A percentile compares a stretch with the other conserved stretches of the same genome.
These are phyloP conservation scores for Colletotrichum godetiae DNA, from an alignment of 2,329 filamentous ascomycete species.

Conservation along the genomic window DNA sequence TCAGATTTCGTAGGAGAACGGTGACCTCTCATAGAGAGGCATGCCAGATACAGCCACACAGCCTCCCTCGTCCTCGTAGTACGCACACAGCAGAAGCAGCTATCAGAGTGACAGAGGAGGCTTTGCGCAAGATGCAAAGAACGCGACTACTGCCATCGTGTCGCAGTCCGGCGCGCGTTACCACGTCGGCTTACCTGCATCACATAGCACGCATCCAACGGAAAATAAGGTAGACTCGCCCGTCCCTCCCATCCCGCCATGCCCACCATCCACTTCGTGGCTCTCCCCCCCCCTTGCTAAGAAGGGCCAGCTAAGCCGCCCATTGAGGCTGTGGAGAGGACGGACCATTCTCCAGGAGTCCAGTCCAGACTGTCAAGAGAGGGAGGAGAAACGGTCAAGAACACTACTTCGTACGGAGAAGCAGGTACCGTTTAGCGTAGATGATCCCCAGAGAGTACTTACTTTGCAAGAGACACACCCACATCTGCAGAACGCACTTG, in stretches of 20 bases:
- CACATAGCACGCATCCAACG: neutral
- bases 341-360: neutral
- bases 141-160: neutral
- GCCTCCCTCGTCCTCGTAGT: neutral
- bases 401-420: neutral
- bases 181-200: neutral
- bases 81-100: too few relatives aligned
- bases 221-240: conserved; percentile 15
- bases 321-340: conserved; percentile 23
- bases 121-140: neutral
- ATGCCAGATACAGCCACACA: neutral
- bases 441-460: neutral
- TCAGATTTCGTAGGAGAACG: neutral
- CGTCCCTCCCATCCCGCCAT: neutral
- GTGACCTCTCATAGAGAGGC: neutral
- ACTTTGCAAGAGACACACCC: neutral
- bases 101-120: neutral
- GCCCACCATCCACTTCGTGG: neutral
- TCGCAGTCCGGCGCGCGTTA: neutral
- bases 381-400: neutral
- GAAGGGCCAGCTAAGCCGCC: neutral
- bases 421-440: neutral
- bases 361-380: neutral
- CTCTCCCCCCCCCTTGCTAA: neutral
- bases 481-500: neutral